Percentiles rank a stretch among this genome's conserved stretches.
Conservation (phyloP, 352 stramenopile genomes). For the Globisporangium emineosum region DNA sequence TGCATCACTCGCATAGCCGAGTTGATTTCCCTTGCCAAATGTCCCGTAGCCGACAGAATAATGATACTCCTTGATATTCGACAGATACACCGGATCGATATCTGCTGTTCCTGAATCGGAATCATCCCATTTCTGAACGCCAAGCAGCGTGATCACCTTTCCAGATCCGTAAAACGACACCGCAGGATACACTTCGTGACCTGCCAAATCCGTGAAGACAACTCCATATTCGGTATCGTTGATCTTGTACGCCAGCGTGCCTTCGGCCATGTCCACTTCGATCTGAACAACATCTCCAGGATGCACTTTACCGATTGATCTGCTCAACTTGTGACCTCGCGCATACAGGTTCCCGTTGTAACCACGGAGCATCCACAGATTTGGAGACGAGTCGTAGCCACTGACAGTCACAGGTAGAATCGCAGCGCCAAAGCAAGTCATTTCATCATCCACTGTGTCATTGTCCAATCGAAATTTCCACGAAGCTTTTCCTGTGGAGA, state of each 20-base stretch:
- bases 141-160: constrained; percentile 81
- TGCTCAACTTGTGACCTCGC: constrained; percentile 81
- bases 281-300: constrained; percentile 86
- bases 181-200: constrained; percentile 82
- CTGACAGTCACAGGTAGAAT: constrained; percentile 86
- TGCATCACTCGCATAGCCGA: constrained; percentile 72
- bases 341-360: constrained; percentile 92
- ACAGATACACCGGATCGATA: constrained; percentile 66
- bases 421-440: constrained; percentile 90
- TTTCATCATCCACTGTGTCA: constrained; percentile 89
- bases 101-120: constrained; percentile 21
- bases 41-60: constrained; percentile 77
- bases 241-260: constrained; percentile 86
- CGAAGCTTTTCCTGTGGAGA: constrained; percentile 73
- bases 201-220: constrained; percentile 78
- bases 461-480: constrained; percentile 89
- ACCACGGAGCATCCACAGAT: constrained; percentile 89
- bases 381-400: constrained; percentile 89
- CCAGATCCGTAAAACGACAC: constrained; percentile 89
- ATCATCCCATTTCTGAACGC: constrained; percentile 81
- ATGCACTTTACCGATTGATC: constrained; percentile 87
- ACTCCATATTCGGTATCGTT: constrained; percentile 88
- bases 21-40: constrained; percentile 66
- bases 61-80: constrained; percentile 76
- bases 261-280: constrained; percentile 87